Conservation (phyloP, 345 rosid genomes). For the Eucalyptus pauciflora region DNA sequence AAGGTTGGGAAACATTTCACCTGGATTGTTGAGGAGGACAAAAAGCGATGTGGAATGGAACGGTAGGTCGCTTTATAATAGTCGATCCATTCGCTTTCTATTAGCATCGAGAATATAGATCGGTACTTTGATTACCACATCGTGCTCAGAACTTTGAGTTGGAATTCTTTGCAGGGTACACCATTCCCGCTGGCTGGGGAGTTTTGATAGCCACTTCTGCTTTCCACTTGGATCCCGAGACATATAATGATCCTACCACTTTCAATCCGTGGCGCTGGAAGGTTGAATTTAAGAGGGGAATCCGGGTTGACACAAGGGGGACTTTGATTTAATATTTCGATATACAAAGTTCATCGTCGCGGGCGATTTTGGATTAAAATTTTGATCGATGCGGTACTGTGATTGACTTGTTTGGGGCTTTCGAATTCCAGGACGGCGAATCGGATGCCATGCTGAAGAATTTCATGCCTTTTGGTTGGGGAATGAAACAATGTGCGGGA, state of each 20-base stretch:
- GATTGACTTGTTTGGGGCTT: neutral
- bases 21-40: neutral
- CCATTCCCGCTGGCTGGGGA: conserved; percentile 7
- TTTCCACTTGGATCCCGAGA: conserved; percentile 3
- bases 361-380: neutral
- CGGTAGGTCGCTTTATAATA: neutral
- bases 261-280: conserved; percentile 20
- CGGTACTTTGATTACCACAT: neutral
- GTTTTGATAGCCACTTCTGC: neutral
- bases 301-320: neutral
- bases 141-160: neutral
- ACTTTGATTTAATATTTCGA: neutral
- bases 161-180: conserved; percentile 1
- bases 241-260: conserved; percentile 2
- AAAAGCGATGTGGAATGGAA: conserved; percentile 8
- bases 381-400: neutral
- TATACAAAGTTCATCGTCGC: neutral
- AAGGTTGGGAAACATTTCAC: neutral
- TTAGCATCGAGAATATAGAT: neutral
- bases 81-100: neutral
- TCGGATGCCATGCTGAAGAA: conserved; percentile 1
- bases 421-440: neutral
- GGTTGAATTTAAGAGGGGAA: neutral
- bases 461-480: conserved; percentile 18
- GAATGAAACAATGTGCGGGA: conserved; percentile 15